Conservation (phyloP, 179 eudicot genomes). For the Sideroxylon spinosum region DNA sequence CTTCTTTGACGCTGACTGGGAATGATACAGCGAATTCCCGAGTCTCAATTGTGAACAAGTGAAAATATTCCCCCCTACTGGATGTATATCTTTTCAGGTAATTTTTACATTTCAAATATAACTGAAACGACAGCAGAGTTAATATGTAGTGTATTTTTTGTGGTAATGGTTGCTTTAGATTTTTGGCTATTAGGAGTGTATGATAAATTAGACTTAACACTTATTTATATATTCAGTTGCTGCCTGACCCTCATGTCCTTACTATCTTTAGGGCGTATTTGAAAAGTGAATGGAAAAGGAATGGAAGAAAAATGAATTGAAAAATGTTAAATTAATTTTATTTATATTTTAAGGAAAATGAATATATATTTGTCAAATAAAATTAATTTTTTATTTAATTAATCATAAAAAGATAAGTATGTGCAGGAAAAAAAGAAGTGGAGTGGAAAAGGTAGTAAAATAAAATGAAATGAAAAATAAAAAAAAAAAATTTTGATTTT, state of each 20-base stretch:
- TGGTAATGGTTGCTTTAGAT: background rate
- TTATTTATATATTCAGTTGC: no score
- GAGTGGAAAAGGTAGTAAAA: no score
- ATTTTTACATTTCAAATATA: background rate
- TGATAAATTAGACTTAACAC: background rate
- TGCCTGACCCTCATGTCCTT: no score
- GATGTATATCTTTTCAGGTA: background rate
- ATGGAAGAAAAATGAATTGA: background rate
- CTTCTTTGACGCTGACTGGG: conserved; percentile 82
- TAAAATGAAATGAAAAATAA: no score
- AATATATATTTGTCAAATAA: background rate
- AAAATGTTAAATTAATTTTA: no score
- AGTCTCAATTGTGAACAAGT: conserved; percentile 17
- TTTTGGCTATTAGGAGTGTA: background rate
- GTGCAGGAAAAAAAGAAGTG: no score
- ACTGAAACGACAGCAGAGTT: background rate
- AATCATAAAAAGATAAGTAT: background rate
- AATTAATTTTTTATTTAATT: no score
- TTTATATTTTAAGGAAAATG: no score
- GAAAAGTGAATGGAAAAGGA: background rate
- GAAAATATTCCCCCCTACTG: background rate
- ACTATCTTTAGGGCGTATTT: no score
- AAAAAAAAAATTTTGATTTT: no score
- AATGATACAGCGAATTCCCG: conserved; percentile 22
- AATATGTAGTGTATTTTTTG: background rate